These are phyloP conservation scores for Agaricus bisporus DNA, from an alignment of 768 basidiomycete species.

Conservation along the genomic window DNA sequence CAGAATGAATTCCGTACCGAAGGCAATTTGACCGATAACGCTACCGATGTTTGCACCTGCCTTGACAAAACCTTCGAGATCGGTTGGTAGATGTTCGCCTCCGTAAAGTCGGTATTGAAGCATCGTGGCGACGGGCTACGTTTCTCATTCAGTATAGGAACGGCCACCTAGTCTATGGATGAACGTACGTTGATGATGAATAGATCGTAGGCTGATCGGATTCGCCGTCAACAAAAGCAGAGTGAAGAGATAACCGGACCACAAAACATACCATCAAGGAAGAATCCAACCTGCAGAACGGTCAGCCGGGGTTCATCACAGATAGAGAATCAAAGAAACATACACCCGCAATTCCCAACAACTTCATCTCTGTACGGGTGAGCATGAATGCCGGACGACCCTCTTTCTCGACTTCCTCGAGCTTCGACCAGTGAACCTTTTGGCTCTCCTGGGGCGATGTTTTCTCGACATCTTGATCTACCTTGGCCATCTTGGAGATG, in stretches of 20 bases:
- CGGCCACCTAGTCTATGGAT: not conserved
- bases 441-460: not conserved
- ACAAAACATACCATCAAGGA: conserved; percentile 49
- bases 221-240: not conserved
- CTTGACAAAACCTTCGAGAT: conserved; percentile 56
- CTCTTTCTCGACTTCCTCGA: conserved; percentile 22
- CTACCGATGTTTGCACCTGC: conserved; percentile 68
- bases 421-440: conserved; percentile 6
- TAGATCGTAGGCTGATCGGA: conserved; percentile 52
- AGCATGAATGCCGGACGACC: conserved; percentile 22
- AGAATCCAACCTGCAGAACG: conserved; percentile 52
- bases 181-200: conserved; percentile 32
- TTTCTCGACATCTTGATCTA: no score
- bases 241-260: not conserved
- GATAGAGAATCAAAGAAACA: conserved; percentile 15
- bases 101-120: conserved; percentile 59
- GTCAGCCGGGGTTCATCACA: not conserved
- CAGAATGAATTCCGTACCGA: conserved; percentile 34
- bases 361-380: conserved; percentile 44
- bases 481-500: no score
- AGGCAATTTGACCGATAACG: conserved; percentile 63
- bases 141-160: not conserved
- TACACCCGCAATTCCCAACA: conserved; percentile 58
- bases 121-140: conserved; percentile 61
- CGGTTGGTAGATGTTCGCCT: conserved; percentile 42